Conservation (phyloP, 331 rosid genomes). For the Erythrophleum ivorense region DNA sequence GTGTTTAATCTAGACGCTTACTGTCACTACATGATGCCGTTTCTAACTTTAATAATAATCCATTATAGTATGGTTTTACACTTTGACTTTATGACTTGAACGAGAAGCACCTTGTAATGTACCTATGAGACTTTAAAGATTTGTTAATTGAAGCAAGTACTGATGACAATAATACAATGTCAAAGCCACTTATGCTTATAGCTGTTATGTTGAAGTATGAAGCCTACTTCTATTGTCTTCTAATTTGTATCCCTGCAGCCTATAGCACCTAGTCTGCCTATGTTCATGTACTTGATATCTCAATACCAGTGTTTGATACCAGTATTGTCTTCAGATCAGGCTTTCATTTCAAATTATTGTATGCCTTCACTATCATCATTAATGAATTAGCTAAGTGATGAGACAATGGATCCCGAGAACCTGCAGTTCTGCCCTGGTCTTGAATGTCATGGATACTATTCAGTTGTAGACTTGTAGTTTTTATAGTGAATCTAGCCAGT, state of each 20-base stretch:
- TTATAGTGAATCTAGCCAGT: not conserved
- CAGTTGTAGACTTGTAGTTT: not conserved
- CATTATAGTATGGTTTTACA: not conserved
- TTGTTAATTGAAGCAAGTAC: constrained; percentile 12
- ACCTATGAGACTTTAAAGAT: constrained; percentile 9
- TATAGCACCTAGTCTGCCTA: not conserved
- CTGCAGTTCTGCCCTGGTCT: constrained; percentile 5
- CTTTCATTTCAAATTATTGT: constrained; percentile 8
- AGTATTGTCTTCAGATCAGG: not conserved
- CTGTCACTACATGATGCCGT: not conserved
- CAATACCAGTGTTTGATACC: constrained; percentile 1
- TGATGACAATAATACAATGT: not conserved
- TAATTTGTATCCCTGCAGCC: not conserved
- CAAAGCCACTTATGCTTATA: not conserved
- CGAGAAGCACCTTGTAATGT: not conserved
- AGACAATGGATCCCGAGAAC: not conserved
- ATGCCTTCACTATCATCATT: not conserved
- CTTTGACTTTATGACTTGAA: not conserved
- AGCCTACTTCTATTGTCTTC: not conserved
- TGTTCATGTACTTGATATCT: not conserved
- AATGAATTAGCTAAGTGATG: constrained; percentile 9
- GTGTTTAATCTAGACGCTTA: not conserved
- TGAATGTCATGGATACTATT: not conserved
- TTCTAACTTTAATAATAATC: not conserved
- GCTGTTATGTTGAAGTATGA: not conserved